Conservation (phyloP, 164 flowering plant genomes). For the Macadamia integrifolia region DNA sequence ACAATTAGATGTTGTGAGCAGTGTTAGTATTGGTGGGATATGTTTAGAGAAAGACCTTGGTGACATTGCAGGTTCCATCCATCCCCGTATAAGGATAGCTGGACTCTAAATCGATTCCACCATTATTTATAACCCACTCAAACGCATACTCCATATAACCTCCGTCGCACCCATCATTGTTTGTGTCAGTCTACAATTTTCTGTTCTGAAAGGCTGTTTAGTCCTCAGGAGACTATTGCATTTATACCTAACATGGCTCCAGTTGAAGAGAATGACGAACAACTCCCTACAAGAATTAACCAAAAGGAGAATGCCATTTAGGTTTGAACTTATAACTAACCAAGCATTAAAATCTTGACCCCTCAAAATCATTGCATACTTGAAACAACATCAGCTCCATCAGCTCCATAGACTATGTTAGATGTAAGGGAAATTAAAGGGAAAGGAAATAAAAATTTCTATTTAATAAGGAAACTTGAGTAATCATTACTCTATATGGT, state of each 20-base stretch:
- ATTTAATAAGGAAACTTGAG: too few relatives aligned
- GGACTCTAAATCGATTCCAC: constrained; percentile 62
- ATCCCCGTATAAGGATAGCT: constrained; percentile 57
- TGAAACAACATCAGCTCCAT: too few relatives aligned
- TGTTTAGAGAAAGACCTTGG: constrained; percentile 54
- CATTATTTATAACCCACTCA: constrained; percentile 63
- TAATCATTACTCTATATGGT: too few relatives aligned
- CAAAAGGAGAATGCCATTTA: background rate
- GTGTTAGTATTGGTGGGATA: too few relatives aligned
- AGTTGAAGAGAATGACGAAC: constrained; percentile 71
- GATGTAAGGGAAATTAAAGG: too few relatives aligned
- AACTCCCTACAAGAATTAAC: constrained; percentile 38
- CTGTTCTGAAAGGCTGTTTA: constrained; percentile 69
- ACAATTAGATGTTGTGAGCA: too few relatives aligned
- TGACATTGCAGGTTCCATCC: constrained; percentile 43
- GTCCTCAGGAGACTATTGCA: constrained; percentile 52
- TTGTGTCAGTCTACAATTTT: constrained; percentile 59
- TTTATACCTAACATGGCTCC: constrained; percentile 73
- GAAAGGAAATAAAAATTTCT: too few relatives aligned
- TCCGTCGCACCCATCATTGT: constrained; percentile 61
- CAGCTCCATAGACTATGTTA: too few relatives aligned
- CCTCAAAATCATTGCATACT: too few relatives aligned
- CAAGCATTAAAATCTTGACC: too few relatives aligned
- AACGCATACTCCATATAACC: constrained; percentile 74
- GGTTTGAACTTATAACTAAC: too few relatives aligned